Percentiles rank a stretch among this genome's conserved stretches.
These are phyloP conservation scores for Brettanomyces anomalus DNA, from an alignment of 805 yeast species.

Conservation along the genomic window DNA sequence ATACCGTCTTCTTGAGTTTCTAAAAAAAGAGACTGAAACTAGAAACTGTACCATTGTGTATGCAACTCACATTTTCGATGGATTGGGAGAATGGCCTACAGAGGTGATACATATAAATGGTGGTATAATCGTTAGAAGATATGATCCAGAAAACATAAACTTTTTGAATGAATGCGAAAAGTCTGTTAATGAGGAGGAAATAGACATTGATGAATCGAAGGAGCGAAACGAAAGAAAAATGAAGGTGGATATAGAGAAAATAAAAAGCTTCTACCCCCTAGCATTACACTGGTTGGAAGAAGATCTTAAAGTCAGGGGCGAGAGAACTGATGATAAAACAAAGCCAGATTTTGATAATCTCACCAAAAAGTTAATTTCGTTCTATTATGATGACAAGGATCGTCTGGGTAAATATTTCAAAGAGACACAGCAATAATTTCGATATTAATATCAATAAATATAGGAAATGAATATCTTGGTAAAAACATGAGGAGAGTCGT, in stretches of 20 bases:
- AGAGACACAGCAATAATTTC: constrained; percentile 1
- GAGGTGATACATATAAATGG: constrained; percentile 66
- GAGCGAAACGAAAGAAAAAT: constrained; percentile 9
- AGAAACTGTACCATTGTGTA: constrained; percentile 76
- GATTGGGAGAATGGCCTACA: constrained; percentile 87
- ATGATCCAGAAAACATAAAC: constrained; percentile 25
- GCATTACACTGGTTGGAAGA: constrained; percentile 58
- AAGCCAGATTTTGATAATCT: constrained; percentile 51
- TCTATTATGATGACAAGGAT: constrained; percentile 36
- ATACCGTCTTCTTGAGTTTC: constrained; percentile 58
- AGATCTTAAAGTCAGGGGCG: constrained; percentile 48
- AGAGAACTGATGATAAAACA: constrained; percentile 35
- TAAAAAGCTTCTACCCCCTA: constrained; percentile 59
- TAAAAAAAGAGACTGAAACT: constrained; percentile 60
- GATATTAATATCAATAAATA: too few species aligned
- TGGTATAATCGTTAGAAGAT: constrained; percentile 42
- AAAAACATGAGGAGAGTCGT: too few species aligned
- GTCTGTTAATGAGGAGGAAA: constrained; percentile 8
- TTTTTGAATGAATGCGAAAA: constrained; percentile 17
- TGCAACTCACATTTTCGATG: constrained; percentile 96
- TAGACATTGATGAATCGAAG: background rate
- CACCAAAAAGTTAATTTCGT: constrained; percentile 28
- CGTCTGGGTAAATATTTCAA: constrained; percentile 41
- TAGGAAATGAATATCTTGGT: too few species aligned
- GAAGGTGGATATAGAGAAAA: constrained; percentile 30